Percentiles rank a stretch among this genome's conserved stretches.
These are phyloP conservation scores for Eutrema heterophyllum DNA, from an alignment of 345 rosid genomes.

Conservation along the genomic window DNA sequence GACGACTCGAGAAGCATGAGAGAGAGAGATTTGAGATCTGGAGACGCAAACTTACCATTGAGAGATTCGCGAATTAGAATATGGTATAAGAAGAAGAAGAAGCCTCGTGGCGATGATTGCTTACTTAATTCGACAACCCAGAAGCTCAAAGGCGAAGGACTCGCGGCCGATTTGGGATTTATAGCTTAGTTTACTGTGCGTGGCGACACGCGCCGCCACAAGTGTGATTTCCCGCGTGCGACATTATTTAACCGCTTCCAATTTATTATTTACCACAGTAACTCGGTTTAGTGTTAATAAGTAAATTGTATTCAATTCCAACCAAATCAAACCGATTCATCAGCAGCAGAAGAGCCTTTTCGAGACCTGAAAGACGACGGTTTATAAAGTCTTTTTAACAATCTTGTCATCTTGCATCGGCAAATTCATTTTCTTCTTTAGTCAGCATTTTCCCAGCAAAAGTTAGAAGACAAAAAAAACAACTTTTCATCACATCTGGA, in stretches of 20 bases:
- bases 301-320: not conserved
- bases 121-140: not conserved
- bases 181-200: not conserved
- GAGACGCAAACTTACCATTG: conserved; percentile 5
- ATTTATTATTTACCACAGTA: not conserved
- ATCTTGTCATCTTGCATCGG: not conserved
- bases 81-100: not conserved
- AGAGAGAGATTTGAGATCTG: conserved; percentile 19
- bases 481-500: not conserved
- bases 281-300: not conserved
- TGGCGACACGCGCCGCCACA: conserved; percentile 13
- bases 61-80: conserved; percentile 10
- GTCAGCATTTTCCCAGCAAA: not conserved
- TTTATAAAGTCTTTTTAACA: not conserved
- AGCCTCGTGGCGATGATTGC: not conserved
- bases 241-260: conserved; percentile 1
- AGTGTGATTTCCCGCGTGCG: conserved; percentile 25
- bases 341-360: not conserved
- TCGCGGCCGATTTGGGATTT: not conserved
- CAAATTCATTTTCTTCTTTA: not conserved
- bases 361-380: not conserved
- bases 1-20: not conserved
- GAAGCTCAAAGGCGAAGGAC: not conserved
- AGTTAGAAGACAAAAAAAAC: not conserved
- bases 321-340: conserved; percentile 5